phyloP scores from a whole-genome alignment of 257 asterid genomes.

The Primulina tabacum region DNA sequence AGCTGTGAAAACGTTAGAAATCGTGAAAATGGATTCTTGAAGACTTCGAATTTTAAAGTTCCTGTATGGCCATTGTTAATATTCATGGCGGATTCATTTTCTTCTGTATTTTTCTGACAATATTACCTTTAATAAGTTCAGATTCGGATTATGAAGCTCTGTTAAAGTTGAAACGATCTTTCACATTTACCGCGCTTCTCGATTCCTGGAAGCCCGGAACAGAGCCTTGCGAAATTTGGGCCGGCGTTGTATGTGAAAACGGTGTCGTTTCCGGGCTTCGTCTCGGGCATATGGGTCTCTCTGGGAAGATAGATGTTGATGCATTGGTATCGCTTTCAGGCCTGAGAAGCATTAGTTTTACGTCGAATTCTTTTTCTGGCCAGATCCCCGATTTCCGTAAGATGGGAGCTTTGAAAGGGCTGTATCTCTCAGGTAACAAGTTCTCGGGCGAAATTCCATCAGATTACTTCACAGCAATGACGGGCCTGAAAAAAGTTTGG shows the following conservation, averaged over 20 bases:
- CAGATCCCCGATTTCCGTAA: conserved; percentile 63
- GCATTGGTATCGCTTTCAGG: conserved; percentile 52
- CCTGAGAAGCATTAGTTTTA: conserved; percentile 46
- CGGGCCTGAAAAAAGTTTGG: conserved; percentile 68
- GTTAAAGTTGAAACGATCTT: conserved; percentile 49
- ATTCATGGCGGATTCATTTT: conserved; percentile 33
- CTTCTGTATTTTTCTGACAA: conserved; percentile 30
- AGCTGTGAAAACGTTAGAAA: conserved; percentile 2
- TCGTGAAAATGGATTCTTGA: neutral
- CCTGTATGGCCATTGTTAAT: conserved; percentile 47
- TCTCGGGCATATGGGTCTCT: conserved; percentile 46
- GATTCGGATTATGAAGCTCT: conserved; percentile 57
- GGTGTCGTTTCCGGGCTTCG: conserved; percentile 45
- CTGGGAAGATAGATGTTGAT: conserved; percentile 62
- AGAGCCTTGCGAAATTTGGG: conserved; percentile 60
- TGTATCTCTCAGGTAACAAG: conserved; percentile 51
- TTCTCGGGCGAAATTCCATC: conserved; percentile 68
- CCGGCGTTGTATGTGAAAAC: conserved; percentile 46
- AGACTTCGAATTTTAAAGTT: neutral
- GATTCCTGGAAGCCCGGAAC: conserved; percentile 72
- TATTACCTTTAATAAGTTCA: conserved; percentile 26
- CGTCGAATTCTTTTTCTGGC: conserved; percentile 57
- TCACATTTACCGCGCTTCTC: conserved; percentile 43
- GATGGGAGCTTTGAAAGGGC: conserved; percentile 47
- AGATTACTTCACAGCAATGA: conserved; percentile 49